Percentiles rank a stretch among this genome's conserved stretches.
Conservation (phyloP, 192 early-diverging fungal genomes). For the Entomortierella beljakovae region DNA sequence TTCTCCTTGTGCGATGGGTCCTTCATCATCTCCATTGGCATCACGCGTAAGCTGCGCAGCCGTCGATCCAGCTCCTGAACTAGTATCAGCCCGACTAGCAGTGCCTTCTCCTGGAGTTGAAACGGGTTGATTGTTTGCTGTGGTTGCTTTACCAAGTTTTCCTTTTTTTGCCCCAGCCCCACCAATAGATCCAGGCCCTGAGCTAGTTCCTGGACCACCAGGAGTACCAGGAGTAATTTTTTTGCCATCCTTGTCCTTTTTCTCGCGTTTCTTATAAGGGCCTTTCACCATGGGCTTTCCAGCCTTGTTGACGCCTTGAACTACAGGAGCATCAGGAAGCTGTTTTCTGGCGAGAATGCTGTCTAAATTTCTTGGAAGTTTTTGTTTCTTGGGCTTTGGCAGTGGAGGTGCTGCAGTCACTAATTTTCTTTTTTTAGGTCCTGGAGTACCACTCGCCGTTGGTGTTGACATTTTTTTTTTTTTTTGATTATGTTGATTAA, state of each 20-base stretch:
- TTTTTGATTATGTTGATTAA: too few relatives aligned
- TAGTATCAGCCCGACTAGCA: not conserved
- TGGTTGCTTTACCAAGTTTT: constrained; percentile 4
- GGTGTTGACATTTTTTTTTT: not conserved
- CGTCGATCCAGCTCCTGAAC: not conserved
- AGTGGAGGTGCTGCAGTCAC: constrained; percentile 14
- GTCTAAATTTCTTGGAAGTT: constrained; percentile 42
- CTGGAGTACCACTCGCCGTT: not conserved
- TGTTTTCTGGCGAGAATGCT: constrained; percentile 30
- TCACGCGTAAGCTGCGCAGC: not conserved
- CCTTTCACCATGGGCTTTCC: constrained; percentile 46
- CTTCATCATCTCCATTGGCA: constrained; percentile 6
- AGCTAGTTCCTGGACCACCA: not conserved
- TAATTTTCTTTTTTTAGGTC: constrained; percentile 33
- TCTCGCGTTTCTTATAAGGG: constrained; percentile 50
- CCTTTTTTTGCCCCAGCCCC: constrained; percentile 8
- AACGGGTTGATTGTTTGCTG: not conserved
- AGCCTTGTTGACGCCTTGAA: constrained; percentile 13
- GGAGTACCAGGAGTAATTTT: not conserved
- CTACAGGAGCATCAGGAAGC: constrained; percentile 30
- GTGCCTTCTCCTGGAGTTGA: not conserved
- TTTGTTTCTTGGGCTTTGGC: constrained; percentile 48
- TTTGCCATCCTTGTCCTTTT: constrained; percentile 43
- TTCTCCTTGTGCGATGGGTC: not conserved
- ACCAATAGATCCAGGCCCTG: not conserved